These are phyloP conservation scores for Chloris gayana DNA, from an alignment of 176 grass and related monocot genomes.

Conservation along the genomic window DNA sequence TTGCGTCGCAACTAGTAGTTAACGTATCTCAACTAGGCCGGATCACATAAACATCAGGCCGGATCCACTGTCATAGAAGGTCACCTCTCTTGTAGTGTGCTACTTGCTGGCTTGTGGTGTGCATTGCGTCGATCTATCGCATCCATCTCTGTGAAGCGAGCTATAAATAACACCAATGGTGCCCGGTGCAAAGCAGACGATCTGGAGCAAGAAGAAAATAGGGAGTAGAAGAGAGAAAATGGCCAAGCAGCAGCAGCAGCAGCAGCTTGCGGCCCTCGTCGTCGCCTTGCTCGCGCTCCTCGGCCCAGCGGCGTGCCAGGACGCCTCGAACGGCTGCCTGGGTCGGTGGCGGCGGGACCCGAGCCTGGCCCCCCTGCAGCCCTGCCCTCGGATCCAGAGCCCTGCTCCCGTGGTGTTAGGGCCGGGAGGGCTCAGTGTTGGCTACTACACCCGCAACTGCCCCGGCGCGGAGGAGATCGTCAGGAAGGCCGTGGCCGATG, in stretches of 20 bases:
- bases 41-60: background rate
- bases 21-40: no score
- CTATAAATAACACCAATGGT: background rate
- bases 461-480: slow-evolving; percentile 26
- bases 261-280: background rate
- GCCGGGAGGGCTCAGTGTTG: slow-evolving; percentile 1
- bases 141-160: background rate
- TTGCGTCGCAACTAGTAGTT: no score
- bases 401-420: background rate
- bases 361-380: background rate
- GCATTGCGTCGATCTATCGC: no score
- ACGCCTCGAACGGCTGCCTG: background rate
- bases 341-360: background rate
- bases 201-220: background rate
- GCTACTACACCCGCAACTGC: slow-evolving; percentile 41
- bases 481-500: background rate
- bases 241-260: background rate
- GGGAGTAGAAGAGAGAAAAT: no score
- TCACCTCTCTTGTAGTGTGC: no score
- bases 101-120: background rate
- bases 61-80: no score
- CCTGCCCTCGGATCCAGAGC: background rate
- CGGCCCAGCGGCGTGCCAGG: background rate
- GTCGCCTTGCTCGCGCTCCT: background rate
- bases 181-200: background rate